Percentiles rank a stretch among this genome's conserved stretches.
Evolutionary conservation across 2,329 filamentous ascomycete species (phyloP).

Genomic region (Aspergillus proliferans): DNA sequence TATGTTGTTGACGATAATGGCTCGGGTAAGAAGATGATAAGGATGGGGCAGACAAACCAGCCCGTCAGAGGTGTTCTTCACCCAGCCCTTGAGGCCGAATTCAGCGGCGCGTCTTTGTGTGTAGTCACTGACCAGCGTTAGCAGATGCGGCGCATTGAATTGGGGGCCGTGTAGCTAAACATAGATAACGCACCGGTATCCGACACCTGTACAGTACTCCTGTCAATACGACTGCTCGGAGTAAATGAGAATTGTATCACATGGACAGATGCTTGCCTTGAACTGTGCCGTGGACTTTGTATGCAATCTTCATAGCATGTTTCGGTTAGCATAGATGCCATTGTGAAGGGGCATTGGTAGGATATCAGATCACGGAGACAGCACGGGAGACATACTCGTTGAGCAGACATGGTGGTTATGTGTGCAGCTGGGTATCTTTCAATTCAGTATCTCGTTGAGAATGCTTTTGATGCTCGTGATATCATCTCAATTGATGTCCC

Average conservation of each 20-base stretch:
- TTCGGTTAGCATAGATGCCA: conserved; percentile 4
- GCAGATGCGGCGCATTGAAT: background rate
- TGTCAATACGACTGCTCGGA: background rate
- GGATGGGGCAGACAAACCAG: conserved; percentile 28
- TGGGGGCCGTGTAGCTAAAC: background rate
- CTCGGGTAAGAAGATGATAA: background rate
- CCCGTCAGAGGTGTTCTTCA: conserved; percentile 43
- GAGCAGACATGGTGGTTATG: conserved; percentile 1
- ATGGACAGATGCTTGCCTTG: conserved; percentile 50
- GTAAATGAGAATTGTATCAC: background rate
- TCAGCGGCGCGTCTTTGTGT: conserved; percentile 38
- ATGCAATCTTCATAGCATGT: conserved; percentile 25
- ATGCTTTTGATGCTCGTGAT: background rate
- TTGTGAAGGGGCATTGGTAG: no score
- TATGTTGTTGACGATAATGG: background rate
- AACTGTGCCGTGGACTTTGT: conserved; percentile 58
- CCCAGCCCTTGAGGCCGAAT: conserved; percentile 44
- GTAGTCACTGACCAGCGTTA: conserved; percentile 27
- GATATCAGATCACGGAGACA: no score
- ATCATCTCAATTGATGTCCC: background rate
- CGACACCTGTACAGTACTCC: conserved; percentile 20
- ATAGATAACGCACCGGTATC: conserved; percentile 22
- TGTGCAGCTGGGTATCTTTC: background rate
- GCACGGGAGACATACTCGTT: conserved; percentile 1
- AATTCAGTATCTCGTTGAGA: background rate